Base-by-base conservation (phyloP, 2,329 filamentous ascomycete genomes). In the Exophiala mesophila region DNA sequence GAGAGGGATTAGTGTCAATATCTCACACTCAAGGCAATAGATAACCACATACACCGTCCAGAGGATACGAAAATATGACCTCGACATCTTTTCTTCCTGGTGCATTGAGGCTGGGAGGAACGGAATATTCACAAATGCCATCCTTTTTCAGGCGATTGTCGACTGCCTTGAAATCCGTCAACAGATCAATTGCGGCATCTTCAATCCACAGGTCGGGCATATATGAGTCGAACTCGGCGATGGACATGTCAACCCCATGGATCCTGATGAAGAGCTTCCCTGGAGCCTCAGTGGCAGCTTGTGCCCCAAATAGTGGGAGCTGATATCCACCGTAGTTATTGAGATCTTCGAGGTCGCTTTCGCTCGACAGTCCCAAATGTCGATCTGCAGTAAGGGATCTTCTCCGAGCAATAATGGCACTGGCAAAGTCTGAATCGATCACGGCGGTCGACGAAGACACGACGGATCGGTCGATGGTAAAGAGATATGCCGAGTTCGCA, bases 311-410 rank as follows among this genome's bases (percentile, higher is more conserved):
- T 23, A 85, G 63, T 15, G 69, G 60, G 40, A 64, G 54, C 5
- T 72, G 62, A 20, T 65, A 57, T 49, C 73, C 77, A 49, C 79
- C 81, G 60, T 78, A 84, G 36, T 66, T 65, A 56, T 79, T 77
- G 56, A 88, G 67, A 52, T 77, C 65, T 36, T 69, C 65, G 28
- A 85, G 62, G 6, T 75, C 72, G 26, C 64, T 63, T 30, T 76
- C 70, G 44, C 72, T 66, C 36, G 62, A 58, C 29, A 50, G 53
- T 18, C 60, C 57, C 23, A 67, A 52, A 20, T 55, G 41, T 65
- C 70, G 38, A 71, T 65, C 54, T 69, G 72, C 58, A 63, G 69
- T 55, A 67, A 66, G 52, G 67, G 69, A 52, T 71, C 69, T 49
- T 68, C 73, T 56, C 69, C 69, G 55, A 68, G 64, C 59, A 39